Base-by-base conservation (phyloP, 805 yeast species). In the Kuraishia borneana region DNA sequence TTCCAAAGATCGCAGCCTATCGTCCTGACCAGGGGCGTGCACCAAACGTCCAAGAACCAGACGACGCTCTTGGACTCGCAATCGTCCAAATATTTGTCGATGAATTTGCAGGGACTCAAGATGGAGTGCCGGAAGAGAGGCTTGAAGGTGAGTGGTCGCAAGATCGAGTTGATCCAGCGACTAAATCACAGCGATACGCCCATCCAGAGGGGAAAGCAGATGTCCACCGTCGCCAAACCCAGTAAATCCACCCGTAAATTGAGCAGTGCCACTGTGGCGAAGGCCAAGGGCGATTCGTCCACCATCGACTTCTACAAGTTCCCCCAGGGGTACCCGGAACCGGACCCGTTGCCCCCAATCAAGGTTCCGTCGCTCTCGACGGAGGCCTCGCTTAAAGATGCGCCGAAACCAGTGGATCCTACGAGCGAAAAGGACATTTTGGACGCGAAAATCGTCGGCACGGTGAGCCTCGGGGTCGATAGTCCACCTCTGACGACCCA, bases 101-200 rank as follows among this genome's bases (percentile, higher is more conserved):
- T 75, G 70, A 71, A 72, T 29, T 55, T 76, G 26, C 67, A 69
- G 35, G 61, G 71, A 2, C 60, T 78, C 42, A 75, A 71, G 47
- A 51, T 50, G 34, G 83, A 77, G 48, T 75, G 83, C 48, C 68
- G 70, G 37, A 58, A 56, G 37, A 64, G 78, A 39, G 82, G 83
- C 0, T 51, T 78, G 39, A 73, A 68, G 44, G 67, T 76, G 0
- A 56, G 72, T n/a, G 87, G 87, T 10, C 63, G 63, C 33, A 78
- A 78, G 46, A 51, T 65, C 7, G 83, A 78, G 21, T 54, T 78
- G 18, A 61, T 76, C 18, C 60, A 57, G 37, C 46, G 63, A 41
- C 38, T 59, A 29, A 33, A 44, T 6, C 42, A 42, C 23, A 16
- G 13, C 30, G 45, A 42, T 13, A 29, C 18, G 4, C 14, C 36